Evolutionary conservation across 106 monocot species (phyloP).

Genomic region (Allium fistulosum): DNA sequence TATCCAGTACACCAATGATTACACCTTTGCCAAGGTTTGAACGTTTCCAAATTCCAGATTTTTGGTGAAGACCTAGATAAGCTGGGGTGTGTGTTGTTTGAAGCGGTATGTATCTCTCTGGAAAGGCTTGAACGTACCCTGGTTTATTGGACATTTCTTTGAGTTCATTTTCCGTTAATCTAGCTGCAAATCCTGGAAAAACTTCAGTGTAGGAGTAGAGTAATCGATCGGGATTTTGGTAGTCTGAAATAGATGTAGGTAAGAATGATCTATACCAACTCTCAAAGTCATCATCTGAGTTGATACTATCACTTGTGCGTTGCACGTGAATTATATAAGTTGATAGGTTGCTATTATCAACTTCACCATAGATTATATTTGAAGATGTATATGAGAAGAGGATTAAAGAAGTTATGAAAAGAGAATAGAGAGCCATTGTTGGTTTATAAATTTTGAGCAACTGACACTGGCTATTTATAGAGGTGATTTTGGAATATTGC

Average conservation of each 20-base stretch:
- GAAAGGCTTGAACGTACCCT: slow-evolving; percentile 45
- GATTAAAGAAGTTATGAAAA: too few relatives aligned
- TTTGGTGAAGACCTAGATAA: slow-evolving; percentile 49
- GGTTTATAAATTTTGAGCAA: too few relatives aligned
- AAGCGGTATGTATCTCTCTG: slow-evolving; percentile 41
- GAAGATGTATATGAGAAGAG: too few relatives aligned
- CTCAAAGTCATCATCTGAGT: too few relatives aligned
- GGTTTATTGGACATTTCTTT: slow-evolving; percentile 16
- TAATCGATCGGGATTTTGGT: slow-evolving; percentile 27
- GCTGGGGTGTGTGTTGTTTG: slow-evolving; percentile 77
- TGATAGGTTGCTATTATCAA: too few relatives aligned
- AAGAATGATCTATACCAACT: too few relatives aligned
- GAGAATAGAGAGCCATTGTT: too few relatives aligned
- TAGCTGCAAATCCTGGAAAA: slow-evolving; percentile 69
- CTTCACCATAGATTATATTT: too few relatives aligned
- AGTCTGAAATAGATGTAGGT: slow-evolving; percentile 3
- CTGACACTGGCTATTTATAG: too few relatives aligned
- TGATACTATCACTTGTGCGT: too few relatives aligned
- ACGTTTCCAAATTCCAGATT: slow-evolving; percentile 25
- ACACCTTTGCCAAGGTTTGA: slow-evolving; percentile 32
- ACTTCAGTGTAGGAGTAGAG: slow-evolving; percentile 72
- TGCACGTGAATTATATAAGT: too few relatives aligned
- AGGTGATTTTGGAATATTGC: too few relatives aligned
- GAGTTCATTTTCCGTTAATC: slow-evolving; percentile 34
- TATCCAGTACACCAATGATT: slow-evolving; percentile 84